Percentiles rank a stretch among this genome's conserved stretches.
Conservation (phyloP, 176 grass and related monocot genomes). For the Thalia dealbata region DNA sequence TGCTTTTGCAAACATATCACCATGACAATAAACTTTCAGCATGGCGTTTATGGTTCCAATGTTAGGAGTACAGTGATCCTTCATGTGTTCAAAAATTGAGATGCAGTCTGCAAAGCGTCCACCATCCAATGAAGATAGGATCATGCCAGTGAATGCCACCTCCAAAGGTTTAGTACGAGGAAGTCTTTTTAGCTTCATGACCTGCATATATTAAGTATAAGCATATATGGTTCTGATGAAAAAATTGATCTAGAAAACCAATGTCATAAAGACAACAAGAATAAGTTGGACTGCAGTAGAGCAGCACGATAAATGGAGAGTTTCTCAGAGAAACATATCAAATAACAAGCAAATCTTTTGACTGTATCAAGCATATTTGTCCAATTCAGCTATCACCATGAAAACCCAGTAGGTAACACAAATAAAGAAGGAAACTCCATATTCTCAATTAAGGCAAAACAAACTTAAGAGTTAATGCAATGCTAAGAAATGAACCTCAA, state of each 20-base stretch:
- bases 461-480: neutral
- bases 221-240: neutral
- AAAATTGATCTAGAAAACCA: neutral
- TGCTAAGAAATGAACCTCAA: constrained; percentile 42
- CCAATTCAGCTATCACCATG: neutral
- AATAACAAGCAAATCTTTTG: neutral
- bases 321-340: neutral
- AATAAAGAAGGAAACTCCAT: neutral
- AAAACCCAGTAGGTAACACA: neutral
- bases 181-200: constrained; percentile 65
- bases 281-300: neutral
- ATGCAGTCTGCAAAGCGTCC: constrained; percentile 63
- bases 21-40: constrained; percentile 73
- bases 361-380: neutral
- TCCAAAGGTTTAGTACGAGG: constrained; percentile 72
- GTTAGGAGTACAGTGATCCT: constrained; percentile 65
- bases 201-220: constrained; percentile 28
- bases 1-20: constrained; percentile 80
- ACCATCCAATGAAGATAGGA: constrained; percentile 75
- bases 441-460: neutral
- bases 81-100: constrained; percentile 82
- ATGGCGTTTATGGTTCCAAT: constrained; percentile 81
- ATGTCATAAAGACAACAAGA: neutral
- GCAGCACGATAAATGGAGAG: neutral
- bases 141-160: constrained; percentile 87